Evolutionary conservation across 1,139 yeast genomes (phyloP), one percentile per base, ranked within the genome.

Genomic region (Trichomonascaceae sp.): DNA sequence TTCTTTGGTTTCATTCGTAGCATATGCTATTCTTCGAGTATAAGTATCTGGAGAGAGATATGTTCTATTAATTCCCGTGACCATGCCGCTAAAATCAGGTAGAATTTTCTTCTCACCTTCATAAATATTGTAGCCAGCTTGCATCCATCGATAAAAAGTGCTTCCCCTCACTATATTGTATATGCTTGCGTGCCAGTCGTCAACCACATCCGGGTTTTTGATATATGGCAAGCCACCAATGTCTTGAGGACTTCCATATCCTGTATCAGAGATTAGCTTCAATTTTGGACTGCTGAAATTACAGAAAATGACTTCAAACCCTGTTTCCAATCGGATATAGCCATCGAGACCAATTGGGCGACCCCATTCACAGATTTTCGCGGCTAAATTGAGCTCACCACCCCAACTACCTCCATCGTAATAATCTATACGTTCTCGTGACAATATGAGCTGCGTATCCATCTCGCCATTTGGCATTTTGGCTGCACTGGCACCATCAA

Each of bases 401-500:
- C 38, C 32, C 13, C 52, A 49, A 7, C 49, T 38, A 6, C 13
- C 2, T 27, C 43, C 27, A 1, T 47, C 17, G 8, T 44, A 48
- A 53, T 65, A 63, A 18, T 68, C 61, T 1, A 57, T 57, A 2
- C 8, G 41, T 24, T 62, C 60, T 12, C 13, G n/a, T 17, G 17
- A 17, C n/a, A 77, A 64, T 45, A 79, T 58, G 56, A 68, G 61
- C 59, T 81, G 85, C 12, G 81, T 79, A 62, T 81, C 85, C 84
- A 80, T 80, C 61, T 77, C 81, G 2, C 84, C 84, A 1, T 55
- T 41, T 1, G 60, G 51, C 0, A 71, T 65, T 62, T 81, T 81
- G 0, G 84, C 79, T 18, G 83, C 85, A 36, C 84, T 80, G 0
- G 84, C 83, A 6, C 85, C 85, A 57, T 81, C 84, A 5, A 57